Evolutionary conservation across 2,329 filamentous ascomycete species (phyloP).

Genomic region (Exophiala sp.): DNA sequence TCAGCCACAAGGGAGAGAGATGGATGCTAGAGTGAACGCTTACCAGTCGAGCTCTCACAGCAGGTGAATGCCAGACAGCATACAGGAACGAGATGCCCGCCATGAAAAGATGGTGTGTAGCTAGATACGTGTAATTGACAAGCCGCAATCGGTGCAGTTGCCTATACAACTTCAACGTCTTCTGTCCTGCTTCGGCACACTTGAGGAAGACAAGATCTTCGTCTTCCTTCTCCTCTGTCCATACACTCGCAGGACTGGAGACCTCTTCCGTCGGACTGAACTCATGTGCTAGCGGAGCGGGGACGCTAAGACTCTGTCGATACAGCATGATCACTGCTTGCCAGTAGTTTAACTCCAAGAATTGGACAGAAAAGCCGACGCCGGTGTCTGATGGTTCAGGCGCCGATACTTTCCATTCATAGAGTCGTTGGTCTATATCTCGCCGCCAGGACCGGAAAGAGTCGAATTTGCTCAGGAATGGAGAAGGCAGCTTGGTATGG

Average conservation of each 20-base stretch:
- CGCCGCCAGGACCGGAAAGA: conserved; percentile 83
- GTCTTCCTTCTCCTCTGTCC: conserved; percentile 52
- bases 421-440: conserved; percentile 76
- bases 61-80: conserved; percentile 91
- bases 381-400: conserved; percentile 73
- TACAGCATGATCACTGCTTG: conserved; percentile 95
- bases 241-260: conserved; percentile 48
- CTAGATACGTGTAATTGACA: conserved; percentile 93
- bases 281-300: conserved; percentile 76
- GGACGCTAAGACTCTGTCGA: conserved; percentile 80
- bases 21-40: conserved; percentile 34
- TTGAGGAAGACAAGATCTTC: conserved; percentile 90
- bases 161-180: conserved; percentile 82
- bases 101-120: conserved; percentile 96
- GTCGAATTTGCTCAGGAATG: conserved; percentile 75
- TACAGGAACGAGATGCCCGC: conserved; percentile 93
- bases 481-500: conserved; percentile 71
- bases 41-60: conserved; percentile 79
- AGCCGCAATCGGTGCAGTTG: conserved; percentile 81
- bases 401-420: conserved; percentile 78
- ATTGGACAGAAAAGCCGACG: conserved; percentile 82
- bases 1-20: not conserved
- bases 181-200: conserved; percentile 90
- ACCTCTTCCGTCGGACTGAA: conserved; percentile 56
- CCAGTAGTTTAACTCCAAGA: conserved; percentile 95